Evolutionary conservation across 2,329 filamentous ascomycete genomes (phyloP), one percentile per base, ranked within the genome.

Genomic region (Diplodia corticola): DNA sequence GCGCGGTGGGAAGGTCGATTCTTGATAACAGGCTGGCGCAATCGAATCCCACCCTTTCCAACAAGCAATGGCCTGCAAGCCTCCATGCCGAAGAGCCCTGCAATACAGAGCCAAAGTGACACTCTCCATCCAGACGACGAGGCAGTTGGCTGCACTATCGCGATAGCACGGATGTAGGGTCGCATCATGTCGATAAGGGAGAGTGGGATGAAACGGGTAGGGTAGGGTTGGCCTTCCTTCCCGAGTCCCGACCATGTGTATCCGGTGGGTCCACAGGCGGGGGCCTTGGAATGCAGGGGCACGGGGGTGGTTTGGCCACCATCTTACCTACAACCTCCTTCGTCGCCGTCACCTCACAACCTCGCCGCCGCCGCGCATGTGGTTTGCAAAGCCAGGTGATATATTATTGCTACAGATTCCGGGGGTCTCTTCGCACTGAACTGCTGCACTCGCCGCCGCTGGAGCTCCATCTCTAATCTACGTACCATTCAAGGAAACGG

Each of bases 391-490:
- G n/a, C n/a, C 30, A 9, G 7, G 10, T 33, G n/a, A 22, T n/a
- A n/a, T n/a, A n/a, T n/a, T n/a, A 49, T 44, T 40, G n/a, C 33
- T 10, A 24, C 12, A 57, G 22, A 44, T 22, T 24, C n/a, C n/a
- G n/a, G n/a, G 20, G 10, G 24, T 10, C 33, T 35, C 40, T 13
- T 33, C 22, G 5, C 44, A 5, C 28, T 40, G 35, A 61, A 49
- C 44, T 24, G n/a, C 44, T n/a, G n/a, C 26, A 12, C 17, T 13
- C 22, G 15, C 57, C 4, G 57, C 57, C 28, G 9, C 44, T 49
- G 57, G 35, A 61, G 57, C 57, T 22, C 44, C 44, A 5, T 35
- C 57, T 61, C 57, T 61, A 61, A 61, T 35, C 3, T 13, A 2
- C 1, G 3, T 22, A 26, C 30, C 24, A 7, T 20, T 60, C 55